Conservation (phyloP, 192 early-diverging fungal species). For the Kappamyces sp. region DNA sequence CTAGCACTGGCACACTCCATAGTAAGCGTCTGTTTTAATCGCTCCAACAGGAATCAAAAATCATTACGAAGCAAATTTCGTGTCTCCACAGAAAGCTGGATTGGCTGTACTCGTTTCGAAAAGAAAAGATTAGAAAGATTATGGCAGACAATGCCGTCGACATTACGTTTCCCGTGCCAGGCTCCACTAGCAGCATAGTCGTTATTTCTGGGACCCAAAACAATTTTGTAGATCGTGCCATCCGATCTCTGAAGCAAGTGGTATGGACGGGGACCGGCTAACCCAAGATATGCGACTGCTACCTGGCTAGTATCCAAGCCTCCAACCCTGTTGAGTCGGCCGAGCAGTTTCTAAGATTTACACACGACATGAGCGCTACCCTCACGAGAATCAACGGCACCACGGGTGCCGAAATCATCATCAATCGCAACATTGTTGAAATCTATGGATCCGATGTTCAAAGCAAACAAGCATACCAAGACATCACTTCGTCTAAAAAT, state of each 20-base stretch:
- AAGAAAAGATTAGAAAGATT: slow-evolving; percentile 58
- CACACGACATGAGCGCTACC: slow-evolving; percentile 31
- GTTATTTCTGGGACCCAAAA: slow-evolving; percentile 59
- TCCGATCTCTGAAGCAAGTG: slow-evolving; percentile 64
- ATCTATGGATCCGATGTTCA: slow-evolving; percentile 64
- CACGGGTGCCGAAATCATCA: slow-evolving; percentile 59
- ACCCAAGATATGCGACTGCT: slow-evolving; percentile 41
- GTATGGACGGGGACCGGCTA: slow-evolving; percentile 28
- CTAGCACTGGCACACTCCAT: not conserved
- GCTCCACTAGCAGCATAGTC: slow-evolving; percentile 43
- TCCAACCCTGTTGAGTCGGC: slow-evolving; percentile 7
- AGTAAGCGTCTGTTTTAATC: not conserved
- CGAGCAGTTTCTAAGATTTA: slow-evolving; percentile 4
- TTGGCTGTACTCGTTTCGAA: slow-evolving; percentile 65
- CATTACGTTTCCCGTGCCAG: slow-evolving; percentile 60
- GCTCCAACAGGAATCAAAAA: not conserved
- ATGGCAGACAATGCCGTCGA: slow-evolving; percentile 73
- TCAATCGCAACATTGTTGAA: slow-evolving; percentile 53
- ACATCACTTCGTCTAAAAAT: slow-evolving; percentile 38
- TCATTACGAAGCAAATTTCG: slow-evolving; percentile 37
- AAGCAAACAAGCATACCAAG: slow-evolving; percentile 54
- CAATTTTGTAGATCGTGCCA: slow-evolving; percentile 67
- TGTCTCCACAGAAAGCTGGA: slow-evolving; percentile 69
- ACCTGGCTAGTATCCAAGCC: slow-evolving; percentile 40
- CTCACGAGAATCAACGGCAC: slow-evolving; percentile 43